Base-by-base conservation (phyloP, 306 rosid genomes). In the Fragaria iinumae region DNA sequence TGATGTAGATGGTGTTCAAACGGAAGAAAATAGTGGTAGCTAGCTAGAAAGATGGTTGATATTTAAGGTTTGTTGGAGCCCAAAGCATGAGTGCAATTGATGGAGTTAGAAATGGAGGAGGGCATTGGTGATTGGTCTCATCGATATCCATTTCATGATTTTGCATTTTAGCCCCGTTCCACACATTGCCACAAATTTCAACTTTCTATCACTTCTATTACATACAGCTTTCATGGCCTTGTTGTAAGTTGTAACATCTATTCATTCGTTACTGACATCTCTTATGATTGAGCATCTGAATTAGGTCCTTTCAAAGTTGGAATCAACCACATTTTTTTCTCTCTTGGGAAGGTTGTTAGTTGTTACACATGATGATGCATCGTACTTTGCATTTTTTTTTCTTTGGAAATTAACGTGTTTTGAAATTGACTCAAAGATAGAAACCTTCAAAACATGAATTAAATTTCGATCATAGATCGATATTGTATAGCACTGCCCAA, bases 51-150 rank as follows among this genome's bases (percentile, higher is more conserved):
- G 49, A 3, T 34, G 34, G n/a, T n/a, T 71, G 43, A 16, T 14
- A 16, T 6, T 14, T 34, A 64, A 1, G 21, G 69, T 62, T 29
- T 5, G 25, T 64, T 45, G 57, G 20, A 36, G n/a, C 50, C 76
- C 34, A 63, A 64, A n/a, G 23, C 7, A 49, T 14, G 64, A 62
- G 14, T 65, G 49, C 73, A 8, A 41, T 66, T 50, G 27, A 38
- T 38, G 48, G 47, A 50, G 21, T 76, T 66, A 65, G 73, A 66
- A 50, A 66, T 50, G 38, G 52, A 36, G 65, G 73, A 45, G 56
- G 60, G 43, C 25, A 13, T 48, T n/a, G 74, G 67, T 38, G 80
- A 76, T 64, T 66, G 65, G 55, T 76, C 66, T 49, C 38, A 29
- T 48, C 25, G 23, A 17, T 65, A 17, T 65, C 21, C 47, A 36